Base-by-base conservation (phyloP, 108 stramenopile genomes). In the Pinguiococcus pyrenoidosus region DNA sequence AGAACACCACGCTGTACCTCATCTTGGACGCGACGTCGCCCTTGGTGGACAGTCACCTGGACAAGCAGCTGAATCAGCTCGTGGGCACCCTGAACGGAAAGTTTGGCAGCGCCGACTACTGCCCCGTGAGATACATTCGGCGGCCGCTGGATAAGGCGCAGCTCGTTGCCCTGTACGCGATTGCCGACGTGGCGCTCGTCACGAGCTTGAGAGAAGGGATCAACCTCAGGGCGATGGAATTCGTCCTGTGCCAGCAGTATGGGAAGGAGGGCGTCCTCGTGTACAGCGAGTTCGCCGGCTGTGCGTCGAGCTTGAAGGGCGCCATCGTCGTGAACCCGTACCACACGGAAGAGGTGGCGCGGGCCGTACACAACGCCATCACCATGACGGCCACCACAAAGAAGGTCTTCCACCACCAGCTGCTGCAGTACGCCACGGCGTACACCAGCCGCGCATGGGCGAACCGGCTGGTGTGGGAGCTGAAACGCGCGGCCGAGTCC, bases 141-240 rank as follows among this genome's bases (percentile, higher is more conserved):
- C 33, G 27, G 34, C 54, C 43, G 54, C 24, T 38, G 48, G 37
- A 49, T 58, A 32, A 7, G 30, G 6, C 4, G 4, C 30, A 4
- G 6, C 8, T 32, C 51, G 45, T 62, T 37, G 60, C 60, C 21
- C 60, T 62, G 29, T 38, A 52, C 42, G 60, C 60, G 10, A 10
- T 62, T 44, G 60, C 60, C 20, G 60, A 62, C 30, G 60, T 62
- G 33, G 51, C 41, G 28, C 43, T 62, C 32, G 51, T 62, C 23
- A 53, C 60, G 16, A 41, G 38, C 44, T 32, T 62, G 14, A 37
- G 60, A 10, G 60, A 62, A 26, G 51, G 52, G 1, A 36, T 62
- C 12, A 62, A 62, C 49, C 42, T 62, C 26, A 42, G 52, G 12
- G 60, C 60, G 36, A 54, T 62, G 60, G 60, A 62, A 17, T 62